Base-by-base conservation (phyloP, 75 land plant genomes). In the Sequoia sempervirens region DNA sequence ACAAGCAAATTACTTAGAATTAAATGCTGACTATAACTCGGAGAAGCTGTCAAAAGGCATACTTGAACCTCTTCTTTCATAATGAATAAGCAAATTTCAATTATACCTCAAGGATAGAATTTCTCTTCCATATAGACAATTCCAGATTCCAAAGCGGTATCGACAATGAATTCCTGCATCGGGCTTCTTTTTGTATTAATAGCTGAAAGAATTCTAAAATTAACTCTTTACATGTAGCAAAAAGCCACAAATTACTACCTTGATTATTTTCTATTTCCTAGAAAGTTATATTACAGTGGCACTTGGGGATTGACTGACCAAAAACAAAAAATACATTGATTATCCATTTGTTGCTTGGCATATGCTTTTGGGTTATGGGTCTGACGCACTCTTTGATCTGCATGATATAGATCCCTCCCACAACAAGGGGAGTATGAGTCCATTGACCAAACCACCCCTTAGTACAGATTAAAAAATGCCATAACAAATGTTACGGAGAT, bases 161-260 rank as follows among this genome's bases (percentile, higher is more conserved):
- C 13, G 6, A 45, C 5, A 78, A 78, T 12, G 80, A 78, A 78
- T 78, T 78, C 80, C 50, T 45, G 80, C 50, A 23, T 78, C 80
- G 26, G 80, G 80, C 80, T 78, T 78, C 50, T 45, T 78, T 38
- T 78, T 78, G 80, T 78, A 45, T 78, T 78, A 11, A 78, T 78
- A 45, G 50, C 13, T 45, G 80, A 78, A 78, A 78, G 80, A 78
- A 78, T 78, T 78, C 80, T 78, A 40, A 78, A 78, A 43, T 78
- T 4, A 26, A 10, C 80, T 43, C 43, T 78, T 78, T 78, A 78
- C 80, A 78, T 43, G 80, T 30, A 78, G 80, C 80, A 78, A 78
- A 78, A 41, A 26, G 80, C 80, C 80, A 11, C 80, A 78, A 45
- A 76, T 76, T 43, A 76, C 37, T 76, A 43, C 30, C 50, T 78